Conservation (phyloP, 164 flowering plant species). For the Litsea cubeba region DNA sequence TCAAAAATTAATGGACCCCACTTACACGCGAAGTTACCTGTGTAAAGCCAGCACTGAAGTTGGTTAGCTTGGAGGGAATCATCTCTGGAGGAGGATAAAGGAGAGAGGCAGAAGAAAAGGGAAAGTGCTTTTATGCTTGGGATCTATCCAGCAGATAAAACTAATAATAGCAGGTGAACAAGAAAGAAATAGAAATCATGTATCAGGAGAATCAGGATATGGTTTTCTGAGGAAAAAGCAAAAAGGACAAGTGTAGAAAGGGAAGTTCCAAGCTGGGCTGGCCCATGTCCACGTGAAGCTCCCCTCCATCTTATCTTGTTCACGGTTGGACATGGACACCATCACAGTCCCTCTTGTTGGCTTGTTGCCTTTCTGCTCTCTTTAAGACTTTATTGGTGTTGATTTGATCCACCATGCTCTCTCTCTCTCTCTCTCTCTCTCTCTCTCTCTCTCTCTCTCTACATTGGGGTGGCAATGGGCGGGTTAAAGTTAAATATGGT, state of each 20-base stretch:
- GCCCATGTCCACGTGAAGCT: conserved; percentile 3
- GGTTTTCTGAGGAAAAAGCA: not conserved
- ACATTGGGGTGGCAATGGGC: not conserved
- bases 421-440: not conserved
- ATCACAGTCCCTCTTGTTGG: not conserved
- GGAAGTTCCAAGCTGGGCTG: not conserved
- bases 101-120: too few species aligned
- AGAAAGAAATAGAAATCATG: too few species aligned
- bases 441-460: not conserved
- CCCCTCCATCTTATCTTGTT: not conserved
- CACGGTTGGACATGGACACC: not conserved
- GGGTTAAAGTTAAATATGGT: not conserved
- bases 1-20: too few species aligned
- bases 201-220: too few species aligned
- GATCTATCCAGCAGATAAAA: too few species aligned
- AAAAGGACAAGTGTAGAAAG: too few species aligned
- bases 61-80: too few species aligned
- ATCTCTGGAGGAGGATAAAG: too few species aligned
- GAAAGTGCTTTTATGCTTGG: too few species aligned
- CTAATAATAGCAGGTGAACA: not conserved
- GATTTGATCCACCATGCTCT: not conserved
- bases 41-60: too few species aligned
- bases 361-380: not conserved
- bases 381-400: not conserved
- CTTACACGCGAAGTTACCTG: too few species aligned